Evolutionary conservation across 1,284 basidiomycete genomes (phyloP).

Genomic region (Exobasidium cylindrosporum): DNA sequence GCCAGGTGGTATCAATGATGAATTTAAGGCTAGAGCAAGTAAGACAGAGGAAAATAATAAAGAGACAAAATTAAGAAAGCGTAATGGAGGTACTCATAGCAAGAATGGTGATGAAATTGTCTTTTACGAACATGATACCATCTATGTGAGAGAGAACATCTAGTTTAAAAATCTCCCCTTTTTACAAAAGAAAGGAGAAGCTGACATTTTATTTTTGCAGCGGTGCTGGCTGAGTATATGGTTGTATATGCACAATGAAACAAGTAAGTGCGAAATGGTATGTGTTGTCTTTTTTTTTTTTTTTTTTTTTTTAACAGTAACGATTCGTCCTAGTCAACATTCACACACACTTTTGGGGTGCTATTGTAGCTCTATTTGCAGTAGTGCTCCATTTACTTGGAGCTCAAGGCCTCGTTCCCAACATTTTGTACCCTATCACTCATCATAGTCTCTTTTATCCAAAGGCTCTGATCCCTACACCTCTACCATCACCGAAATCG

Average conservation of each 20-base stretch:
- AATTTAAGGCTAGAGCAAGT: not conserved
- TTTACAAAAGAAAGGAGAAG: no score
- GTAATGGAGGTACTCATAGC: not conserved
- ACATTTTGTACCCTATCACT: constrained; percentile 28
- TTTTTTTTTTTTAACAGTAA: not conserved
- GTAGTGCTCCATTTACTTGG: constrained; percentile 50
- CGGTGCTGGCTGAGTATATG: constrained; percentile 52
- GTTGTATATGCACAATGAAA: constrained; percentile 54
- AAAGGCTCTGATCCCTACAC: constrained; percentile 1
- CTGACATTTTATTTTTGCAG: not conserved
- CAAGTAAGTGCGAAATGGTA: constrained; percentile 23
- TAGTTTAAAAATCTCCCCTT: not conserved
- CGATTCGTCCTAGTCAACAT: constrained; percentile 69
- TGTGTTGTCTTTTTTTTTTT: not conserved
- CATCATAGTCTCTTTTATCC: constrained; percentile 37
- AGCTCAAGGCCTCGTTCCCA: constrained; percentile 28
- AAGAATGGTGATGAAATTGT: constrained; percentile 9
- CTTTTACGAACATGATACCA: constrained; percentile 39
- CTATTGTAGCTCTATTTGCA: constrained; percentile 65
- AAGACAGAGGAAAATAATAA: not conserved
- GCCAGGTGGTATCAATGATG: constrained; percentile 34
- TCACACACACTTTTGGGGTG: constrained; percentile 77
- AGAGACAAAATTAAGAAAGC: not conserved
- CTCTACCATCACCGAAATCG: not conserved
- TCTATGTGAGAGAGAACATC: constrained; percentile 22